These are phyloP conservation scores for Pulveroboletus sp. DNA, from an alignment of 768 basidiomycete species.

Conservation along the genomic window DNA sequence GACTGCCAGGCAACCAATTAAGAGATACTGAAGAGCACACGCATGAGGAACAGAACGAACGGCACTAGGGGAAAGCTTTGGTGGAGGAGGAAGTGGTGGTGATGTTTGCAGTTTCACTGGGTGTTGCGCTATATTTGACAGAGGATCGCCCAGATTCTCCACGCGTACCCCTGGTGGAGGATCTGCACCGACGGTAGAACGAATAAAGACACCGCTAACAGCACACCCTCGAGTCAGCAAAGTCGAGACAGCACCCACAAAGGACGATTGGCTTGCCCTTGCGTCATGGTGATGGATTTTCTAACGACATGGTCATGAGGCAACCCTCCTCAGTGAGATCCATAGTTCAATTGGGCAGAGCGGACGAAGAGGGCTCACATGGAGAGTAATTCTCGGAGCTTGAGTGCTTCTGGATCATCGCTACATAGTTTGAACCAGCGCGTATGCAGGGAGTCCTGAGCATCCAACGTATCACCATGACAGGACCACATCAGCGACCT, in stretches of 20 bases:
- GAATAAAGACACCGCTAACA: slow-evolving; percentile 13
- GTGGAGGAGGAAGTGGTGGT: not conserved
- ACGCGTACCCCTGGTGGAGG: slow-evolving; percentile 1
- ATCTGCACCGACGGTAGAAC: slow-evolving; percentile 4
- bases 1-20: slow-evolving; percentile 8
- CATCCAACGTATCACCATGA: not conserved
- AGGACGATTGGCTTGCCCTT: slow-evolving; percentile 19
- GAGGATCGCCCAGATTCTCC: not conserved
- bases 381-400: slow-evolving; percentile 24
- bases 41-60: slow-evolving; percentile 2
- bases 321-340: slow-evolving; percentile 5
- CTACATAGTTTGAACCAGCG: slow-evolving; percentile 25
- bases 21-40: not conserved
- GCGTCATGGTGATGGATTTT: slow-evolving; percentile 20
- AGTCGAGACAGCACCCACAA: not conserved
- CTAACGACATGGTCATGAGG: not conserved
- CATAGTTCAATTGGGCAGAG: not conserved
- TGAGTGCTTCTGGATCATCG: slow-evolving; percentile 20
- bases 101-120: not conserved
- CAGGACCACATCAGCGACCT: not conserved
- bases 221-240: slow-evolving; percentile 8
- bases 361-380: slow-evolving; percentile 18
- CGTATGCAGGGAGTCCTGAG: slow-evolving; percentile 21
- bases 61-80: slow-evolving; percentile 3
- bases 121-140: not conserved